Conservation (phyloP, 2,329 filamentous ascomycete species). For the Aspergillus hiratsukae region DNA sequence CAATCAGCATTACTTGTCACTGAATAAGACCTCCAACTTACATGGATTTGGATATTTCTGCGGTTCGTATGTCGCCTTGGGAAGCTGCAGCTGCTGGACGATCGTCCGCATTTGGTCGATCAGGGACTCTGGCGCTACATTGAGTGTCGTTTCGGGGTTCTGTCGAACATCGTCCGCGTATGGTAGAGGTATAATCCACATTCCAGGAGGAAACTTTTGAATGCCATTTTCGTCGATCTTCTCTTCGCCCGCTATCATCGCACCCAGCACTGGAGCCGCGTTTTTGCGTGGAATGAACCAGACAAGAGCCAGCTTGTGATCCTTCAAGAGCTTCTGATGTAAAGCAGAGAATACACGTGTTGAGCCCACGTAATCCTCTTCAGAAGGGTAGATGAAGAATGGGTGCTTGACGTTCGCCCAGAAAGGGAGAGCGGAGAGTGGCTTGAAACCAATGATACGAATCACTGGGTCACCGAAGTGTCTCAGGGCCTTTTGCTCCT, state of each 20-base stretch:
- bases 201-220: slow-evolving; percentile 70
- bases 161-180: slow-evolving; percentile 84
- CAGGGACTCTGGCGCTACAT: slow-evolving; percentile 63
- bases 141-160: slow-evolving; percentile 57
- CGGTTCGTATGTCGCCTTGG: slow-evolving; percentile 79
- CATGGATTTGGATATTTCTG: slow-evolving; percentile 81
- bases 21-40: slow-evolving; percentile 17
- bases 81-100: slow-evolving; percentile 81
- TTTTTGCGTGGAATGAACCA: slow-evolving; percentile 87
- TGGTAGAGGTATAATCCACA: slow-evolving; percentile 85
- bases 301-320: slow-evolving; percentile 75
- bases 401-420: slow-evolving; percentile 87
- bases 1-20: neutral
- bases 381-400: slow-evolving; percentile 89
- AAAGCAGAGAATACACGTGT: slow-evolving; percentile 88
- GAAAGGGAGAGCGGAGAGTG: slow-evolving; percentile 64
- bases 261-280: slow-evolving; percentile 72
- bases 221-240: slow-evolving; percentile 61
- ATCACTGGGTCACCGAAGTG: slow-evolving; percentile 79
- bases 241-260: slow-evolving; percentile 71
- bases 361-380: slow-evolving; percentile 84
- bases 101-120: slow-evolving; percentile 78
- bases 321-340: slow-evolving; percentile 76
- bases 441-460: slow-evolving; percentile 91
- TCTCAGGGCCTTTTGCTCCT: slow-evolving; percentile 74